Base-by-base conservation (phyloP, 768 basidiomycete genomes). In the Cystofilobasidium bisporidii region DNA sequence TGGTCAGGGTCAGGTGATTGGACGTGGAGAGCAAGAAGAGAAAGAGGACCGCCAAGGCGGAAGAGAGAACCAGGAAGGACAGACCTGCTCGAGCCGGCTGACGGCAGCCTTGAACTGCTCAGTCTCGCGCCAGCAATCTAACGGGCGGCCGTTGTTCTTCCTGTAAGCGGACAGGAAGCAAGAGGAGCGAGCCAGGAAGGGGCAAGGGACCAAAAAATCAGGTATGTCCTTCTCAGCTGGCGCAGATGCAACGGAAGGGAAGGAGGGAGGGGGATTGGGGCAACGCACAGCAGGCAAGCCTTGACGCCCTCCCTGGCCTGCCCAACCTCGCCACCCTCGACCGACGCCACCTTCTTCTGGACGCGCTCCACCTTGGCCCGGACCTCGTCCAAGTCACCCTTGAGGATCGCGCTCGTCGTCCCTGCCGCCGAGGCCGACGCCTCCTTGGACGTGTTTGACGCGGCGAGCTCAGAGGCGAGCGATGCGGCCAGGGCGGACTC, bases 121-220 rank as follows among this genome's bases (percentile, higher is more conserved):
- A 24, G 76, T 76, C 64, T 78, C 71, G 48, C 71, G 73, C 75
- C 76, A 76, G 74, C 77, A 78, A 64, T 78, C 77, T 32, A 78
- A 73, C 32, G 77, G 76, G 61, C 69, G 71, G 15, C 74, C 71
- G 2, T 71, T 68, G 63, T 78, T 74, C 32, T 73, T 71, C 40
- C 77, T 78, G 59, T 9, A 43, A n/a, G n/a, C n/a, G n/a, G 43
- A 20, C 45, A 47, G 4, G 18, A n/a, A n/a, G n/a, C n/a, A n/a
- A n/a, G n/a, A n/a, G 4, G n/a, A 47, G 18, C 28, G 33, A 40
- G 33, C 26, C 9, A 26, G 55, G 0, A 40, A 33, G 43, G 12
- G 12, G 36, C 6, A 12, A 36, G 36, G 36, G 36, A 12, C 22
- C 24, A 28, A 30, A 26, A 10, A 36, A 65, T 22, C 36, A 40